Base-by-base conservation (phyloP, 2,329 filamentous ascomycete species). In the Verticillium albo-atrum region DNA sequence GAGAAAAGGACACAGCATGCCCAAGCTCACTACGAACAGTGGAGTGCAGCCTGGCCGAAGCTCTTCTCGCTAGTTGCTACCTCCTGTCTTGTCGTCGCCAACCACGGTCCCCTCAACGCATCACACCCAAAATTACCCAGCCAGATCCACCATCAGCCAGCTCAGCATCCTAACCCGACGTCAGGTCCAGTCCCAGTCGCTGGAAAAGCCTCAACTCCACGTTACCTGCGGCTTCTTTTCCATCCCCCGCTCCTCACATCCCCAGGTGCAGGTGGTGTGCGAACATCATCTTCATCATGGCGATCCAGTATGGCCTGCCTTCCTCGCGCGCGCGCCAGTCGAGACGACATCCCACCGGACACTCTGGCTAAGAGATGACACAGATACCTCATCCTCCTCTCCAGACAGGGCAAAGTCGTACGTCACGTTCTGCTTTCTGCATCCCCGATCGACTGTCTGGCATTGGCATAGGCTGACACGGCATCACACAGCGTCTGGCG, bases 371-470 rank as follows among this genome's bases (percentile, higher is more conserved):
- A 64, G 56, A 30, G 53, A 57, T 54, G 54, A 60, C 58, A 62
- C 70, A 98, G 95, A 82, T 99, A 99, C 76, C 82, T 99, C 68
- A 98, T 99, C 76, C 87, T 99, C 75, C 89, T 99, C 68, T 98
- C 94, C 65, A 88, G 95, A 71, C 95, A 99, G 83, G 95, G 95
- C 81, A 99, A 99, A 89, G 95, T 99, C 79, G 94, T 99, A 84
- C 70, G 92, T 83, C 54, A 2, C 15, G 63, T 27, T 30, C 27
- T 17, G 37, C 27, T n/a, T 5, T 6, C 9, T 5, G 28, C 42
- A 6, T n/a, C 57, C 26, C 6, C 15, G 30, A 30, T 35, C 60
- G 35, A 26, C 47, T 15, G 12, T 20, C 10, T 12, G n/a, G n/a
- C 20, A 3, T 23, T n/a, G 6, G 2, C 27, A 12, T 20, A 27